Percentiles rank a stretch among this genome's conserved stretches.
Conservation (phyloP, 441 rosid species). For the Populus hybrid region DNA sequence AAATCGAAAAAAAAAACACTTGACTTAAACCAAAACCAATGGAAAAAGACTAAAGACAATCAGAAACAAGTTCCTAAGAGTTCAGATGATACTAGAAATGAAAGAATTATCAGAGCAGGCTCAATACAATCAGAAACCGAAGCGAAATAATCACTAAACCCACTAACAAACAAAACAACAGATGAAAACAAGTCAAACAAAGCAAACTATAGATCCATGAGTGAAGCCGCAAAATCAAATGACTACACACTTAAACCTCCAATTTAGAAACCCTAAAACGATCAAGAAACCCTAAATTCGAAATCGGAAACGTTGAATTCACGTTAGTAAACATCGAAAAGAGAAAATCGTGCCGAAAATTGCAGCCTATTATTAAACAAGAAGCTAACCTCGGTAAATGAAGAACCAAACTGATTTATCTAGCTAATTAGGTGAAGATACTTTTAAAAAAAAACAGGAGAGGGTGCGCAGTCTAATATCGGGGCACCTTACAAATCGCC, state of each 20-base stretch:
- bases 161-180: conserved; percentile 13
- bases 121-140: conserved; percentile 20
- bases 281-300: conserved; percentile 28
- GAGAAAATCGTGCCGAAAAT: conserved; percentile 18
- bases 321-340: conserved; percentile 5
- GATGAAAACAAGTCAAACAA: conserved; percentile 22
- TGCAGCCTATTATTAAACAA: conserved; percentile 20
- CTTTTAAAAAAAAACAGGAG: conserved; percentile 11
- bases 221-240: conserved; percentile 21
- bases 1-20: not conserved
- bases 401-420: conserved; percentile 19
- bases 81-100: conserved; percentile 23
- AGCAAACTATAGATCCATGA: conserved; percentile 55
- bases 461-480: conserved; percentile 41
- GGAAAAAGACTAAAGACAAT: not conserved
- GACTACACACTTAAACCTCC: conserved; percentile 33
- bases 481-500: conserved; percentile 40
- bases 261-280: conserved; percentile 32
- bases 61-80: conserved; percentile 3
- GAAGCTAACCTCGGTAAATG: conserved; percentile 25
- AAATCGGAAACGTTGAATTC: conserved; percentile 27
- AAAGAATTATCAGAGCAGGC: not conserved
- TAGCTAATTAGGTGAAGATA: conserved; percentile 25
- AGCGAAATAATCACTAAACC: conserved; percentile 16
- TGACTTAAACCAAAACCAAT: not conserved